Evolutionary conservation across 257 asterid genomes (phyloP), one percentile per base, ranked within the genome.

Genomic region (Solanum lignicaule): DNA sequence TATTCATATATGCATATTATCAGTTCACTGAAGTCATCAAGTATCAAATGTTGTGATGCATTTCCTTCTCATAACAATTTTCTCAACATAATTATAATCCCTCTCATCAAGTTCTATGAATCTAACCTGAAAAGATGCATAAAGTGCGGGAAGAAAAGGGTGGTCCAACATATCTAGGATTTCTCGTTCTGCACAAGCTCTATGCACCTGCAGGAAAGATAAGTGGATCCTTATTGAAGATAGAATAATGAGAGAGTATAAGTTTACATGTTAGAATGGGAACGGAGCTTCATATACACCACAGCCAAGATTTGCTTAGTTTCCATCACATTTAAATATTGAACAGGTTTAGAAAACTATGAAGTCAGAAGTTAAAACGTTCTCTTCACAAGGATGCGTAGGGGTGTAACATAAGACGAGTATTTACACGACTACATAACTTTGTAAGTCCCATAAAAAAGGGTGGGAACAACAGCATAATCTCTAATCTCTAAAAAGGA

Each of bases 181-280:
- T 90, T 96, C 99, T 91, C 99, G 92, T 90, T 97, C 99, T 48
- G 99, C 98, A 91, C 99, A 96, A 89, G 99, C 99, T 92, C 99
- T 96, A 89, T 97, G 99, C 83, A 97, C 98, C 99, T 97, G 92
- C 87, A 91, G 78, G 46, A 88, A 69, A 52, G 72, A 65, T 83
- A 85, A 82, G 35, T 29, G n/a, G 68, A 29, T 29, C 29, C 41
- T 81, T 81, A 81, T 27, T 29, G 13, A 79, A 15, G 39, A 81
- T 46, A 29, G 29, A 29, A 82, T 8, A 82, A 46, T 82, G 87
- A 55, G 5, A 73, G 21, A 31, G 36, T 87, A 86, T 35, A 21
- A 74, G 83, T 74, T 74, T 74, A 21, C 83, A 35, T 35, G 31
- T 33, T 72, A 72, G 43, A 72, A 18, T 8, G 78, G 36, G 13